Percentiles rank a stretch among this genome's conserved stretches.
Conservation (phyloP, 345 rosid genomes). For the Xanthoceras sorbifolium region DNA sequence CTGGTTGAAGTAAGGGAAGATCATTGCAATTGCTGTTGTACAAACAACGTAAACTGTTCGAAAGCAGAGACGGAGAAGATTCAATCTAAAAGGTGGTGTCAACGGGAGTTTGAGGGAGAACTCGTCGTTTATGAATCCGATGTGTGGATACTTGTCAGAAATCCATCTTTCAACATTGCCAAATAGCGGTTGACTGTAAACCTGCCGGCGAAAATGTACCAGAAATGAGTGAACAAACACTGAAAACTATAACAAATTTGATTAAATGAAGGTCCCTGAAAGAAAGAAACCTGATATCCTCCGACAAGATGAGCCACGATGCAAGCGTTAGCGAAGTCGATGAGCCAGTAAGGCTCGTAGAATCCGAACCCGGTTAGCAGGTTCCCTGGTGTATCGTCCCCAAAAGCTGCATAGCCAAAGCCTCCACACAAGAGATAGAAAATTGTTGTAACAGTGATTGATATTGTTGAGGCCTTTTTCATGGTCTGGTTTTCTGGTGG, state of each 20-base stretch:
- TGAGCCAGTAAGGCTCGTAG: slow-evolving; percentile 55
- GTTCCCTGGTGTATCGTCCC: slow-evolving; percentile 53
- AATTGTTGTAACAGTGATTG: slow-evolving; percentile 32
- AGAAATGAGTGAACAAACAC: neutral
- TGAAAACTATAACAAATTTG: too few relatives aligned
- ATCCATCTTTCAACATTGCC: slow-evolving; percentile 47
- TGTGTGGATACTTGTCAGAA: slow-evolving; percentile 43
- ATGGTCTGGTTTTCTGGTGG: slow-evolving; percentile 47
- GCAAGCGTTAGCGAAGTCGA: slow-evolving; percentile 53
- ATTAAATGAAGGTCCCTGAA: too few relatives aligned
- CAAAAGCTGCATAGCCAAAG: slow-evolving; percentile 58
- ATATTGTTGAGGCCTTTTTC: slow-evolving; percentile 47
- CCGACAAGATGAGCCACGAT: slow-evolving; percentile 51
- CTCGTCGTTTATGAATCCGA: slow-evolving; percentile 30
- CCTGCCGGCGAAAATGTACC: slow-evolving; percentile 29
- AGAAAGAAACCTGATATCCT: slow-evolving; percentile 47
- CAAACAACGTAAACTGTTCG: slow-evolving; percentile 53
- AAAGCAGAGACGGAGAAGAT: slow-evolving; percentile 44
- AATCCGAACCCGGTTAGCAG: slow-evolving; percentile 55
- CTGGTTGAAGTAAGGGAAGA: slow-evolving; percentile 88
- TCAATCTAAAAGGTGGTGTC: slow-evolving; percentile 33
- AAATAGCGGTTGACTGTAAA: slow-evolving; percentile 57
- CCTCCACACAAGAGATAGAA: slow-evolving; percentile 49
- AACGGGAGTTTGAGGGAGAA: slow-evolving; percentile 40
- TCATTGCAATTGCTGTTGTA: slow-evolving; percentile 47